Base-by-base conservation (phyloP, 768 basidiomycete species). In the Lyophyllum shimeji region DNA sequence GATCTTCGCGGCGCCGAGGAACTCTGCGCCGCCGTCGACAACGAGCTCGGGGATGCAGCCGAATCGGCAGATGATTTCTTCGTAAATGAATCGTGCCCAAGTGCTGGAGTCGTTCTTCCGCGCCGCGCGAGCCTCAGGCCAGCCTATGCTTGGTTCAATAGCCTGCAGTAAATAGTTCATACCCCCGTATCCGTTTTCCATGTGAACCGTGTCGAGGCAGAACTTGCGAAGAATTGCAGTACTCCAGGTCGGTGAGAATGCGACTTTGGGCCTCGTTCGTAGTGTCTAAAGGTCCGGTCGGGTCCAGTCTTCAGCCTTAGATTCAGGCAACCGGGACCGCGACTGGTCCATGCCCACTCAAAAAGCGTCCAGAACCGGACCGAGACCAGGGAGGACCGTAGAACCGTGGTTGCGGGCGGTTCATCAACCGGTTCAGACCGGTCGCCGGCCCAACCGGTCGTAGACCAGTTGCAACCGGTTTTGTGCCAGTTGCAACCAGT, bases 1-100 rank as follows among this genome's bases (percentile, higher is more conserved):
- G 0, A 71, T 34, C 1, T 60, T 50, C 0, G 65, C 65, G 0
- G 65, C 65, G 0, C 63, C 67, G 39, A 64, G 64, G 53, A 72
- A 73, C 42, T 72, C 72, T 0, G 62, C 15, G 0, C 74, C 70
- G 24, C 63, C 62, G 43, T 74, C 72, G 15, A 44, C 24, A 3
- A 45, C 29, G 37, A 29, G 29, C 9, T 29, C 29, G 9, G 54
- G 46, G 5, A 55, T 15, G 60, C 60, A 3, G 51, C 62, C 18
- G 53, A 60, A 27, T 45, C 50, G 40, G 63, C 66, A 49, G 63
- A 53, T 4, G 67, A 24, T 7, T 55, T 53, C 17, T 62, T 52
- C 3, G 57, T 60, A 7, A 67, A 63, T 2, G 62, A 65, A 46
- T 58, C 57, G 29, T 65, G 69, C 21, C 58, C 58, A n/a, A 66